Evolutionary conservation across 2,329 filamentous ascomycete species (phyloP), one percentile per base, ranked within the genome.

Genomic region (Alternaria arborescens): DNA sequence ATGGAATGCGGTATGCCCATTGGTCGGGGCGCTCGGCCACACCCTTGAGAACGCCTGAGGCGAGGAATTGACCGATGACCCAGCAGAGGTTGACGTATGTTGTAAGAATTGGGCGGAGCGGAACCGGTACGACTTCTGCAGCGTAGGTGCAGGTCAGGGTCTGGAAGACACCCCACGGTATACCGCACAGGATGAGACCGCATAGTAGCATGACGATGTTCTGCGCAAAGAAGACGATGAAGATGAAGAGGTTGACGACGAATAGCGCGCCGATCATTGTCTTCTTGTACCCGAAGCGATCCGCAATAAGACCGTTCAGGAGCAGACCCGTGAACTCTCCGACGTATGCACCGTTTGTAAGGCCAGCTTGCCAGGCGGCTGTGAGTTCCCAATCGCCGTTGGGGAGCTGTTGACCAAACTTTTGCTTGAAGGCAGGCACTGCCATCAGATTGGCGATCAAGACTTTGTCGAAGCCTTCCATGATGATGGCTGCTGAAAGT

Each of bases 391-490:
- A 82, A 11, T 68, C 64, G 7, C 78, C 80, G 46, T 81, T 70
- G 4, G 75, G 57, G 26, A 76, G 64, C 36, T 71, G 75, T 7
- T 73, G 70, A 32, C 82, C 82, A 56, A 80, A 84, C 55, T 71
- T 73, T 48, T 69, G 62, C 62, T 83, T 80, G 77, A 84, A 84
- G 10, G 78, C 75, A 5, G 78, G 79, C 16, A 82, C 81, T 30
- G 76, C 81, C 64, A 87, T 92, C 70, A 95, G 91, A 77, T 93
- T 93, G 81, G 89, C 91, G 74, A 94, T 89, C 61, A 96, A 82
- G 70, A 87, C 88, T 61, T 94, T 85, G 77, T 97, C 92, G 81
- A 93, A 96, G 8, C 92, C 93, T 78, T 97, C 93, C 93, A 97
- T 97, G 71, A 88, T 88, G 75, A 97, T 95, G 76, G 90, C 92